These are phyloP conservation scores for Pseudodiploospora longispora DNA, from an alignment of 2,329 filamentous ascomycete species.

Conservation along the genomic window DNA sequence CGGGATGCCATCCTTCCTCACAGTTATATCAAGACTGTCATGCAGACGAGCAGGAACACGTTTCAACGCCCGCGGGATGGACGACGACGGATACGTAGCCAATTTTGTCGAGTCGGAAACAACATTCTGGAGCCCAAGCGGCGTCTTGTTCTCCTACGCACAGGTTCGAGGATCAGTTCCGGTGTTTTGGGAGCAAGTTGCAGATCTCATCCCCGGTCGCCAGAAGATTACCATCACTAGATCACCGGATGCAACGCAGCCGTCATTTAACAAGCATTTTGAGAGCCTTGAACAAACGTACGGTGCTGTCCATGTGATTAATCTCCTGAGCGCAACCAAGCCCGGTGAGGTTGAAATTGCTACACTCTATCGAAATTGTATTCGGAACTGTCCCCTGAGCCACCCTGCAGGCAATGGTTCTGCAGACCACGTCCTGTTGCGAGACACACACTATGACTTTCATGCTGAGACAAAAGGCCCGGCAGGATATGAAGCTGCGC, in stretches of 20 bases:
- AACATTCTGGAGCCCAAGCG: constrained; percentile 74
- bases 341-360: constrained; percentile 79
- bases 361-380: constrained; percentile 68
- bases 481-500: constrained; percentile 84
- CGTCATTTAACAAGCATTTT: constrained; percentile 93
- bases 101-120: constrained; percentile 99
- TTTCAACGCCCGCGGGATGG: constrained; percentile 95
- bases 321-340: constrained; percentile 86
- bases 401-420: constrained; percentile 45
- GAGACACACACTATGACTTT: constrained; percentile 87
- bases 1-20: constrained; percentile 75
- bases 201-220: constrained; percentile 80
- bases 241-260: constrained; percentile 83
- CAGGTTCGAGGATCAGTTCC: constrained; percentile 91
- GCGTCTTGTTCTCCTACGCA: constrained; percentile 81
- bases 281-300: constrained; percentile 78
- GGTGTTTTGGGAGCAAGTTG: constrained; percentile 92
- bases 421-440: constrained; percentile 64
- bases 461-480: constrained; percentile 87
- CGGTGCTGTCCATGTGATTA: constrained; percentile 85
- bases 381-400: constrained; percentile 66
- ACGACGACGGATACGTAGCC: constrained; percentile 93
- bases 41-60: constrained; percentile 86
- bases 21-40: constrained; percentile 84
- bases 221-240: constrained; percentile 91